Evolutionary conservation across 2,329 filamentous ascomycete species (phyloP).

Genomic region (Neopestalotiopsis rosae): DNA sequence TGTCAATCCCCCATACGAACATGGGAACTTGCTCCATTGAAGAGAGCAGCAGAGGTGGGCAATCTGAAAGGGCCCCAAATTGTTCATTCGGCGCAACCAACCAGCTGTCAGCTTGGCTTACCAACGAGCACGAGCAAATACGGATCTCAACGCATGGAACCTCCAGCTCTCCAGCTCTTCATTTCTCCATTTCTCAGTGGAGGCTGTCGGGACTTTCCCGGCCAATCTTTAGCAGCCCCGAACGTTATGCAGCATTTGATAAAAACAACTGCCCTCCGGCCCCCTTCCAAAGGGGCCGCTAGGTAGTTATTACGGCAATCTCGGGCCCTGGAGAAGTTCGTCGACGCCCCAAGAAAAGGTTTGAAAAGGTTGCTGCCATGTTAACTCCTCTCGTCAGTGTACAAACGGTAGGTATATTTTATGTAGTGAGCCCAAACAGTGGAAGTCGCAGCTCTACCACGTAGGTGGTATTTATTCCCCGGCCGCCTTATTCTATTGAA

Average conservation of each 20-base stretch:
- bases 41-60: not conserved
- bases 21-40: not conserved
- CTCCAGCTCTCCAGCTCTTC: too few species aligned
- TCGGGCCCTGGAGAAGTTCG: not conserved
- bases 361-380: not conserved
- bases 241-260: not conserved
- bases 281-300: not conserved
- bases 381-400: not conserved
- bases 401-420: not conserved
- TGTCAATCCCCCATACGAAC: not conserved
- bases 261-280: not conserved
- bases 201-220: not conserved
- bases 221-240: not conserved
- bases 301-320: not conserved
- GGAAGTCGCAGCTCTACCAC: not conserved
- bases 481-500: too few species aligned
- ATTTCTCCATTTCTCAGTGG: not conserved
- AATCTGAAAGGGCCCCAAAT: not conserved
- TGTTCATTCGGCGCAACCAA: not conserved
- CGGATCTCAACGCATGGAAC: not conserved
- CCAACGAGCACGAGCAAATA: not conserved
- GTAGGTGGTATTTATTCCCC: not conserved
- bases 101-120: not conserved
- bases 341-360: not conserved
- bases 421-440: not conserved